Evolutionary conservation across 495 filamentous ascomycete genomes (phyloP), one percentile per base, ranked within the genome.

Genomic region (Penicillium ucsense): DNA sequence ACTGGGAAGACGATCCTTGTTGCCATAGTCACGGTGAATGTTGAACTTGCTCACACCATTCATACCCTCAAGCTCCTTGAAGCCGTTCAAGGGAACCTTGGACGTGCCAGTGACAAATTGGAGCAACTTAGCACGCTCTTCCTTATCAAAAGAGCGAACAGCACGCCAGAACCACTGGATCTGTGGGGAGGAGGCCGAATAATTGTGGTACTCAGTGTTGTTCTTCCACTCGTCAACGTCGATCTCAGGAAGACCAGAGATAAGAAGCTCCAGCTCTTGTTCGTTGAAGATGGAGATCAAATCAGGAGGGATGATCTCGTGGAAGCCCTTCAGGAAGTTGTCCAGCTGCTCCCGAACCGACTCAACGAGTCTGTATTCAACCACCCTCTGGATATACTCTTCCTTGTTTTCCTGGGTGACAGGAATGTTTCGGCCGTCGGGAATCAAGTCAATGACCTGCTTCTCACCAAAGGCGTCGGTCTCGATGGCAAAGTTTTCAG

Each of bases 91-190:
- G 38, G 92, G 92, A 28, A 99, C 92, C 72, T 99, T 99, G 68
- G 87, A 92, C 8, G 92, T 99, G 56, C 92, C 92, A 0, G 92
- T 99, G 51, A 97, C 92, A 66, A 99, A 99, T 61, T 99, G 92
- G 5, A 99, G 78, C 36, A 99, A 79, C 64, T 97, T 97, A 50
- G 92, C 92, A 47, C 88, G 88, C 67, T 97, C 92, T 73, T 99
- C 92, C 71, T 97, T 97, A 73, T 99, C 92, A 57, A 95, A 99
- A 5, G 90, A 95, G 54, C 94, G 85, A 37, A 99, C 85, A 3
- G 94, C 92, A 57, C 92, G 84, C 92, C 92, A 99, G 81, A 99
- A 96, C 94, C 92, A 97, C 66, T 99, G 92, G 55, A 99, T 96
- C 60, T 99, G 92, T 28, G 90, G 84, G 3, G 92, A 94, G 0